A percentile compares a stretch with the other conserved stretches of the same genome.
phyloP scores from a whole-genome alignment of 1,139 yeast genomes.

The Lodderomyces elongisporus region DNA sequence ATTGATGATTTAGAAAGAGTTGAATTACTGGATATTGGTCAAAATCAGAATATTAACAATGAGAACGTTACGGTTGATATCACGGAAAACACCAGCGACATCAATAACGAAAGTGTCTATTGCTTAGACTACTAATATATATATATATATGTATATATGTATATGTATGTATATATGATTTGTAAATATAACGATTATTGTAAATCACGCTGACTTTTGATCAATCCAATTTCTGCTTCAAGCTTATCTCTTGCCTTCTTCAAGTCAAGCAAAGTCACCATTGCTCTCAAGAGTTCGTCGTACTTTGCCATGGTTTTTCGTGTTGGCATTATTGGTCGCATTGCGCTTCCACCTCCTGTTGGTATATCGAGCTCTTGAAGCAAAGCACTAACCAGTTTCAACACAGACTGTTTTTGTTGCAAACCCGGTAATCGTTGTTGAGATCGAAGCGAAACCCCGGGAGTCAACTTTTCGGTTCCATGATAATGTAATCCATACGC shows the following conservation, averaged over 20 bases:
- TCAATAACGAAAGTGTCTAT: too few species aligned
- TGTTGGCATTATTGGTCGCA: slow-evolving; percentile 86
- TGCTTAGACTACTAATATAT: neutral
- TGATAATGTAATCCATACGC: slow-evolving; percentile 83
- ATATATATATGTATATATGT: neutral
- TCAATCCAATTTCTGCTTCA: slow-evolving; percentile 69
- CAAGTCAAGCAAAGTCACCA: slow-evolving; percentile 71
- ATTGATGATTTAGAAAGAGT: neutral
- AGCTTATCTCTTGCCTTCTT: slow-evolving; percentile 85
- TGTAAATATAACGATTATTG: too few species aligned
- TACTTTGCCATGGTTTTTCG: slow-evolving; percentile 72
- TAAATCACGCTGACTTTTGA: slow-evolving; percentile 45
- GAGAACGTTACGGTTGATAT: too few species aligned
- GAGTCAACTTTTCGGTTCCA: slow-evolving; percentile 62
- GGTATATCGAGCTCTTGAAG: slow-evolving; percentile 75
- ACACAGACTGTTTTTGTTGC: slow-evolving; percentile 55
- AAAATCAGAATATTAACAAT: too few species aligned
- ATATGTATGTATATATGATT: slow-evolving; percentile 1
- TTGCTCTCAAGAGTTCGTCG: slow-evolving; percentile 70
- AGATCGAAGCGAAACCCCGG: slow-evolving; percentile 80
- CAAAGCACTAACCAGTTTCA: slow-evolving; percentile 67
- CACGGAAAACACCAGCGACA: too few species aligned
- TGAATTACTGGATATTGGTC: neutral
- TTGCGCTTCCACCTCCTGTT: slow-evolving; percentile 50
- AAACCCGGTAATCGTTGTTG: slow-evolving; percentile 45